Percentiles rank a stretch among this genome's conserved stretches.
Evolutionary conservation across 2,329 filamentous ascomycete species (phyloP).

Genomic region (Paecilomyces variotii): DNA sequence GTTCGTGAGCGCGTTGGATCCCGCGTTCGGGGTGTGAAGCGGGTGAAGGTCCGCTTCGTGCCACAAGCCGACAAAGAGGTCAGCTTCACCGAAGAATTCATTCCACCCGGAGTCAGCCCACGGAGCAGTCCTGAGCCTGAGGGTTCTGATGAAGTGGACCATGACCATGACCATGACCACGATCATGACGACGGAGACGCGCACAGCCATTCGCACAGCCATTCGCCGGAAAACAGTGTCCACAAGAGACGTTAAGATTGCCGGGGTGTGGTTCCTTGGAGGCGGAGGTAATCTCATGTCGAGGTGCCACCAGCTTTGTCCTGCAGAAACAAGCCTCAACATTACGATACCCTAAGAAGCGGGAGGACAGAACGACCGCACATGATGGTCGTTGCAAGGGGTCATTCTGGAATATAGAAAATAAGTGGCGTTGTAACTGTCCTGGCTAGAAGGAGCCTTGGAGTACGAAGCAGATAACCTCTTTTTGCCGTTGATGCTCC

Average conservation of each 20-base stretch:
- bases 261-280: neutral
- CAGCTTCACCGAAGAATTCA: conserved; percentile 71
- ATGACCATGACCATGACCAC: conserved; percentile 24
- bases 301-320: neutral
- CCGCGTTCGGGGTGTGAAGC: conserved; percentile 74
- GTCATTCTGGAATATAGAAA: neutral
- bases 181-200: neutral
- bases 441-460: neutral
- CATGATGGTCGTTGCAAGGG: neutral
- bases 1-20: conserved; percentile 65
- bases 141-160: conserved; percentile 32
- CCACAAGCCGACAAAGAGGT: conserved; percentile 52
- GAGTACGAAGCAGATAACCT: neutral
- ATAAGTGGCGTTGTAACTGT: neutral
- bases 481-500: neutral
- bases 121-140: conserved; percentile 55
- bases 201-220: conserved; percentile 33
- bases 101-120: conserved; percentile 54
- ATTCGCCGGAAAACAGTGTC: conserved; percentile 13
- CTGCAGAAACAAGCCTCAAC: neutral
- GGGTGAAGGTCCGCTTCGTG: conserved; percentile 77
- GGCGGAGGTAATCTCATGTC: neutral
- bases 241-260: conserved; percentile 16
- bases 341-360: neutral
- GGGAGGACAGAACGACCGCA: neutral